Percentiles rank a stretch among this genome's conserved stretches.
These are phyloP conservation scores for Bassia scoparia DNA, from an alignment of 148 eudicot species.

Conservation along the genomic window DNA sequence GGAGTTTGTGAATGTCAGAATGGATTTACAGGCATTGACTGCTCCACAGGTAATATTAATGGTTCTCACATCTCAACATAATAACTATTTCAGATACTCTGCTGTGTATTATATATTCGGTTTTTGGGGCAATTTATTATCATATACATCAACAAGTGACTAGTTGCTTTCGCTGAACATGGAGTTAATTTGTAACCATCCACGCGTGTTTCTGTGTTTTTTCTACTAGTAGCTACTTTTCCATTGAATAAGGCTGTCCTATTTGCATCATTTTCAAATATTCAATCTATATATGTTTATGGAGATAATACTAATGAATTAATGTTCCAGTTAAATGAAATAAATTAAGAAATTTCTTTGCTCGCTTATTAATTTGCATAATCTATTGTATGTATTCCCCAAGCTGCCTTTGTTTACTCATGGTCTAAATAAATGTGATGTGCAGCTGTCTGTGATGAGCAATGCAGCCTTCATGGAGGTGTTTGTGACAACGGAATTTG, in stretches of 20 bases:
- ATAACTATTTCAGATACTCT: neutral
- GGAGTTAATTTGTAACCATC: neutral
- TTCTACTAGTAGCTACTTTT: neutral
- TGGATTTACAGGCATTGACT: conserved; percentile 85
- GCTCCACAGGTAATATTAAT: conserved; percentile 72
- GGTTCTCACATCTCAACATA: neutral
- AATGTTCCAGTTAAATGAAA: too few species aligned
- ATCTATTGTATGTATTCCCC: too few species aligned
- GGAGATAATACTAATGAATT: too few species aligned
- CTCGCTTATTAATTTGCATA: too few species aligned
- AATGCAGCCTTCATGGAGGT: conserved; percentile 98
- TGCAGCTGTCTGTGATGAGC: conserved; percentile 95
- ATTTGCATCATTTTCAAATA: neutral
- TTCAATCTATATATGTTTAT: neutral
- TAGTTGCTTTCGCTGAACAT: neutral
- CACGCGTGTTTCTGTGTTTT: neutral
- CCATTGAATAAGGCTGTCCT: neutral
- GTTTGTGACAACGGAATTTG: conserved; percentile 94
- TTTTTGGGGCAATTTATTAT: neutral
- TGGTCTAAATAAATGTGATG: conserved; percentile 7
- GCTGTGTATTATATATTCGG: neutral
- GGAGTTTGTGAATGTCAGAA: conserved; percentile 73
- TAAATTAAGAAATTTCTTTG: too few species aligned
- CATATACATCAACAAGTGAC: neutral
- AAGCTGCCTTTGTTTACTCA: neutral